Evolutionary conservation across 306 rosid genomes (phyloP).

Genomic region (Dalbergia cultrata): DNA sequence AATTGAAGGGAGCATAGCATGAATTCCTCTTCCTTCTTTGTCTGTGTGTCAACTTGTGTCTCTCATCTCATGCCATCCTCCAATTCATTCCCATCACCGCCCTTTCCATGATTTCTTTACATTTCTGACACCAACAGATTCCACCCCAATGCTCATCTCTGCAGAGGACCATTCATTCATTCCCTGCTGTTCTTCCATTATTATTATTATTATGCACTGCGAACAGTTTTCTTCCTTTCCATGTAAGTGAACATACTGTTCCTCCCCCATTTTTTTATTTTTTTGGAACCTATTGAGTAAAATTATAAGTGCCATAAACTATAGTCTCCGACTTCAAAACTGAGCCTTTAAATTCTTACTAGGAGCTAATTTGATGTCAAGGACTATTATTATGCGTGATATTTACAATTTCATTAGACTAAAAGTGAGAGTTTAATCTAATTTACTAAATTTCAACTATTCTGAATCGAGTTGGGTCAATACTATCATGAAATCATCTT

Average conservation of each 20-base stretch:
- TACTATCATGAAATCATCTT: no score
- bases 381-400: no score
- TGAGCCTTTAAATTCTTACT: no score
- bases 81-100: constrained; percentile 12
- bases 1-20: neutral
- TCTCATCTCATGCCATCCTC: neutral
- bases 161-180: constrained; percentile 1
- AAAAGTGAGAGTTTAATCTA: no score
- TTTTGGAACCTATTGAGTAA: no score
- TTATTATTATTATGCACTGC: neutral
- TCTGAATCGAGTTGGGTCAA: no score
- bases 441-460: no score
- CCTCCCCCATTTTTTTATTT: neutral
- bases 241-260: neutral
- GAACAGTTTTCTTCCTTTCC: constrained; percentile 1
- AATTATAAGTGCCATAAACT: no score
- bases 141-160: neutral
- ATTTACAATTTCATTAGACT: no score
- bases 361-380: no score
- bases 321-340: no score
- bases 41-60: neutral
- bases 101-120: constrained; percentile 20
- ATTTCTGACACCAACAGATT: constrained; percentile 19
- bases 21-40: neutral
- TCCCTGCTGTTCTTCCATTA: constrained; percentile 17